These are phyloP conservation scores for Phytophthora kernoviae DNA, from an alignment of 352 stramenopile species.

Conservation along the genomic window DNA sequence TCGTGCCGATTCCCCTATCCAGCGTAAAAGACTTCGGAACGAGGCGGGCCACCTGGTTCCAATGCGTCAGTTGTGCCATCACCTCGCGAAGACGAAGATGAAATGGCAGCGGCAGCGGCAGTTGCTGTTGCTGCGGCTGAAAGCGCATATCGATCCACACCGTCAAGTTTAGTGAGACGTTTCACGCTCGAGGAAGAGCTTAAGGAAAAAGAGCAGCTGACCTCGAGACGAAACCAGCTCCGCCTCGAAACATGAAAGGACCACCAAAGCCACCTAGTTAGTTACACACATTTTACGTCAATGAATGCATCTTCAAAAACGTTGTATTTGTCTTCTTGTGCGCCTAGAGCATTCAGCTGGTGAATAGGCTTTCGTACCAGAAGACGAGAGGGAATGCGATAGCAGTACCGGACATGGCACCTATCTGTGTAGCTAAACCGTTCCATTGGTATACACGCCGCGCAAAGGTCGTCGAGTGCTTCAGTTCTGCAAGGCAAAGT, in stretches of 20 bases:
- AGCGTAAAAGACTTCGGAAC: slow-evolving; percentile 47
- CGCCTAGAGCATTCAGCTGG: neutral
- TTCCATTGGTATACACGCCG: slow-evolving; percentile 74
- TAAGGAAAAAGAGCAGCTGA: slow-evolving; percentile 2
- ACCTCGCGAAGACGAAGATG: slow-evolving; percentile 51
- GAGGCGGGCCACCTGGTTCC: slow-evolving; percentile 11
- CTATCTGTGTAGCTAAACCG: slow-evolving; percentile 66
- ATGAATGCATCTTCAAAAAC: too few species aligned
- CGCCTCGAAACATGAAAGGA: slow-evolving; percentile 1
- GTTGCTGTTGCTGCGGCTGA: slow-evolving; percentile 9
- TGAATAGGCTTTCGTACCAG: slow-evolving; percentile 58
- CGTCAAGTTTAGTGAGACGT: neutral
- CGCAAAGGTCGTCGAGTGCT: slow-evolving; percentile 38
- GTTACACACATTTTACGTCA: too few species aligned
- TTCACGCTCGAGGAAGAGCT: slow-evolving; percentile 30
- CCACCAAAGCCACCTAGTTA: slow-evolving; percentile 1
- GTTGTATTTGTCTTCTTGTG: too few species aligned
- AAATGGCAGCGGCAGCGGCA: slow-evolving; percentile 11
- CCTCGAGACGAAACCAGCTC: slow-evolving; percentile 11
- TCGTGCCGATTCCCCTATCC: slow-evolving; percentile 41
- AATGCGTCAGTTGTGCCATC: slow-evolving; percentile 29
- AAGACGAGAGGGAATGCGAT: slow-evolving; percentile 75
- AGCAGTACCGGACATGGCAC: slow-evolving; percentile 59
- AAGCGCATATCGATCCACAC: neutral
- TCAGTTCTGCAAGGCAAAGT: slow-evolving; percentile 19